Conservation (phyloP, 345 rosid genomes). For the Populus euphratica region DNA sequence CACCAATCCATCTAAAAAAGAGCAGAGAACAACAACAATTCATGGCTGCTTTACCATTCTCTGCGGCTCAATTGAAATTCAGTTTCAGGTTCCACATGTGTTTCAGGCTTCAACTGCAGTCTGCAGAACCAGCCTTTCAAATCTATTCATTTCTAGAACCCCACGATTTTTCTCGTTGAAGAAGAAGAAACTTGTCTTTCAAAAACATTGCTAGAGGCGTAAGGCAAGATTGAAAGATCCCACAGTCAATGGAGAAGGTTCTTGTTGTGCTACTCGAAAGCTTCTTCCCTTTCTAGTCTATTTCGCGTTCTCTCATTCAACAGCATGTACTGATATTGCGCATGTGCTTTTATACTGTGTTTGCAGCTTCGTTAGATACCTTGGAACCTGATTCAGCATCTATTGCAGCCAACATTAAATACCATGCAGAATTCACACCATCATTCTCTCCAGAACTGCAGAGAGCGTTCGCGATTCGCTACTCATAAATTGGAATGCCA, state of each 20-base stretch:
- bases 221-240: slow-evolving; percentile 31
- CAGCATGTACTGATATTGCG: not conserved
- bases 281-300: slow-evolving; percentile 1
- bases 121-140: slow-evolving; percentile 13
- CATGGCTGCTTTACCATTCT: slow-evolving; percentile 39
- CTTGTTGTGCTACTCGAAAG: not conserved
- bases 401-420: slow-evolving; percentile 44
- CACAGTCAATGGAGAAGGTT: slow-evolving; percentile 24
- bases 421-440: slow-evolving; percentile 57
- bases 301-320: not conserved
- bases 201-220: slow-evolving; percentile 41
- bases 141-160: slow-evolving; percentile 25
- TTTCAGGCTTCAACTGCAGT: slow-evolving; percentile 25
- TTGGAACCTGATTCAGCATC: slow-evolving; percentile 37
- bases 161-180: slow-evolving; percentile 20
- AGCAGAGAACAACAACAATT: not conserved
- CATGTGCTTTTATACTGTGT: not conserved
- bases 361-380: slow-evolving; percentile 34
- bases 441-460: slow-evolving; percentile 52
- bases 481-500: slow-evolving; percentile 56
- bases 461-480: slow-evolving; percentile 48
- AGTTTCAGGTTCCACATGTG: slow-evolving; percentile 9
- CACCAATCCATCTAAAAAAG: slow-evolving; percentile 3
- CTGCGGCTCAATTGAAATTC: slow-evolving; percentile 22
- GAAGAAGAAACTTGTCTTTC: slow-evolving; percentile 20